Base-by-base conservation (phyloP, 208 protist species). In the Jaenimonas drosophilae region DNA sequence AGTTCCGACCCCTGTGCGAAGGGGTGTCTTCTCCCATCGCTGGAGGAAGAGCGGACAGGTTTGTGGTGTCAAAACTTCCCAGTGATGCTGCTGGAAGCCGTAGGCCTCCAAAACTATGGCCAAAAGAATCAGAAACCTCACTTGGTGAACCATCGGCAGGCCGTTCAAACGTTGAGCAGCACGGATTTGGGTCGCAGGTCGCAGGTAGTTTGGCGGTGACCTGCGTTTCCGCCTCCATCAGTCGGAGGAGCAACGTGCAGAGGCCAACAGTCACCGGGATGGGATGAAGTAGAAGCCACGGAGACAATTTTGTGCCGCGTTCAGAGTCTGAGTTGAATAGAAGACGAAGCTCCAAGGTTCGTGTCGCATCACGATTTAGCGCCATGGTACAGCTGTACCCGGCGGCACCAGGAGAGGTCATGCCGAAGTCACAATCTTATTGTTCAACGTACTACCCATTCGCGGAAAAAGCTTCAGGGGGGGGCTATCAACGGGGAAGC, bases 191-290 rank as follows among this genome's bases (percentile, higher is more conserved):
- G n/a, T n/a, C n/a, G n/a, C n/a, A n/a, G n/a, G n/a, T n/a, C n/a
- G n/a, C n/a, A 19, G 16, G 26, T 30, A 47, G 16, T 17, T 37
- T 4, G 1, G 2, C 38, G 3, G 26, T n/a, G 17, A 36, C 45
- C 5, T 24, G 37, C 4, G 43, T 31, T 34, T 65, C 16, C 0
- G 48, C 56, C 29, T 53, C 68, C 4, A 73, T 53, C 4, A 87
- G 52, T 9, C 65, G 60, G 1, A 50, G 66, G 20, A 90, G 49
- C 6, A 62, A 59, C 24, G 55, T 45, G 14, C 55, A 59, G 1
- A 87, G 63, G 27, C 70, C 73, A 3, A 70, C 64, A 17, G 64
- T 74, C 46, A 81, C 66, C 11, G 82, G 74, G 37, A 91, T 70
- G 2, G 50, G 54, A 54, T 75, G 74, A 4, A 82, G 39, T 9